Evolutionary conservation across 75 land plant species (phyloP), one percentile per base, ranked within the genome.

Genomic region (Cupressus sempervirens): DNA sequence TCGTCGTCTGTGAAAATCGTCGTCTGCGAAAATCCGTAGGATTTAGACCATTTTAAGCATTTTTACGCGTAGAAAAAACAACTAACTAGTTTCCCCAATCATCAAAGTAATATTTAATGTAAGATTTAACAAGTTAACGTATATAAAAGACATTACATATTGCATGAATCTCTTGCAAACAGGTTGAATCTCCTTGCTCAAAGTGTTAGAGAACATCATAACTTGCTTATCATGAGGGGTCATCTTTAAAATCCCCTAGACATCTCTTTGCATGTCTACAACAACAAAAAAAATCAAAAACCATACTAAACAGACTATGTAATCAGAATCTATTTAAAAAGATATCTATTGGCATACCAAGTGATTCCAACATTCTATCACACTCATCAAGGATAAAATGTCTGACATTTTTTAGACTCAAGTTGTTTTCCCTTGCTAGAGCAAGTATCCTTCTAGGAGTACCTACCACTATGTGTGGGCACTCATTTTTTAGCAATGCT

Each of bases 91-190:
- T 79, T 79, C 50, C 82, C 20, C 34, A 5, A 53, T 32, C 30
- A 80, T 41, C 1, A 84, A 76, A 36, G 38, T 8, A 84, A 7
- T 1, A 23, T 20, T 4, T 65, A 32, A 2, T 13, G 4, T n/a
- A 23, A 11, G 70, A 30, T 82, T 34, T 82, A 23, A 54, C 32
- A 38, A 85, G 83, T 26, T 73, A 75, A 70, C 53, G 88, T 90
- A 92, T 93, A 88, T 87, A 91, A 76, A 81, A 84, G 87, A 90
- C 93, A 95, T 94, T 98, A 98, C 99, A 96, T 98, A 98, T 93
- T 96, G 99, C 99, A 98, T 98, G 83, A 98, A 98, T 85, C 92
- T 90, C 89, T 98, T 98, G 98, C 99, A 98, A 82, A 98, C 98
- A 38, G 99, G 99, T 30, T 98, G 96, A 41, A 98, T 98, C 86